Conservation (phyloP, 441 rosid genomes). For the Hura crepitans region DNA sequence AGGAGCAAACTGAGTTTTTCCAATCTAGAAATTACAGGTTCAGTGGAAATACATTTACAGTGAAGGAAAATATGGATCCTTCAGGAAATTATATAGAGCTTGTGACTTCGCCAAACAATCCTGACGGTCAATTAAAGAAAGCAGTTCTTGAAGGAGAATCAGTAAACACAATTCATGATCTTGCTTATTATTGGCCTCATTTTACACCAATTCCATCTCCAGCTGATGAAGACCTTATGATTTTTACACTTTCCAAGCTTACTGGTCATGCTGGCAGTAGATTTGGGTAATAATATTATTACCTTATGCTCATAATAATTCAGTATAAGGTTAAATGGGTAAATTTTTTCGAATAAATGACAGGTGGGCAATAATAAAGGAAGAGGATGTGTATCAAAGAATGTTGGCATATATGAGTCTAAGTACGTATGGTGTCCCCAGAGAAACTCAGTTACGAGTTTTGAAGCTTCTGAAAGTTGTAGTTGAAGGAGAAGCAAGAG, state of each 20-base stretch:
- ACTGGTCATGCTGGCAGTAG: slow-evolving; percentile 77
- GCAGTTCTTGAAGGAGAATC: slow-evolving; percentile 46
- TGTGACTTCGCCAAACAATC: slow-evolving; percentile 73
- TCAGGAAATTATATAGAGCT: slow-evolving; percentile 41
- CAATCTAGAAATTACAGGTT: slow-evolving; percentile 28
- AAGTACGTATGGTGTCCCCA: slow-evolving; percentile 37
- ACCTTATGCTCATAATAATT: background rate
- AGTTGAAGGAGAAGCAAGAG: slow-evolving; percentile 24
- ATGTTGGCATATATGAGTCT: slow-evolving; percentile 17
- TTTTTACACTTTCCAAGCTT: slow-evolving; percentile 57
- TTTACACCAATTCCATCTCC: slow-evolving; percentile 52
- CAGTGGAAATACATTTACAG: slow-evolving; percentile 37
- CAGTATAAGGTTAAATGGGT: background rate
- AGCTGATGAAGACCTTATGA: slow-evolving; percentile 42
- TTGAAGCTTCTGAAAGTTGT: slow-evolving; percentile 41
- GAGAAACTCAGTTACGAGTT: slow-evolving; percentile 45
- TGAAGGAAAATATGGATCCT: slow-evolving; percentile 38
- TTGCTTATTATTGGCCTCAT: slow-evolving; percentile 72
- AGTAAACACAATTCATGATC: slow-evolving; percentile 47
- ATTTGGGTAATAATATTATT: too few species aligned
- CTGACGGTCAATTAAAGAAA: slow-evolving; percentile 49
- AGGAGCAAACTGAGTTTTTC: too few species aligned
- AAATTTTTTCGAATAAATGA: background rate
- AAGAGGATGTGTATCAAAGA: slow-evolving; percentile 40
- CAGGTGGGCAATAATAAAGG: slow-evolving; percentile 58